Conservation (phyloP, 202 grass and related monocot genomes). For the Brachypodium distachyon region DNA sequence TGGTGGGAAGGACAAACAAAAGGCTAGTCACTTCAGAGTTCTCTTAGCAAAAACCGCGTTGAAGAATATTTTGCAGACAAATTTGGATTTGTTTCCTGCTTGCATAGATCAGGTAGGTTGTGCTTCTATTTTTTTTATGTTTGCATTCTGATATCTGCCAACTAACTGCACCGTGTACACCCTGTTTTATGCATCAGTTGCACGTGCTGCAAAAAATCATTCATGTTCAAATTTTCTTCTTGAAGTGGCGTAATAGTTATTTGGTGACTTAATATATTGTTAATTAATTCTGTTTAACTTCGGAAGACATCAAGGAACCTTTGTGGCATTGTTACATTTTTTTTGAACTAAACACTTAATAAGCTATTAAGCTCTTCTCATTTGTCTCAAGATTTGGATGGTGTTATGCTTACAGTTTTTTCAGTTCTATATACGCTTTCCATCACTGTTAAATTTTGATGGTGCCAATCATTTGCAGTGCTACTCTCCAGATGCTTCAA, state of each 20-base stretch:
- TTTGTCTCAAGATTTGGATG: not conserved
- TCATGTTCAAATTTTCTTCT: constrained; percentile 14
- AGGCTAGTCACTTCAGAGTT: constrained; percentile 65
- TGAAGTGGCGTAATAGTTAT: not conserved
- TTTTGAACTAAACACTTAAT: constrained; percentile 2
- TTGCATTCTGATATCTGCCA: not conserved
- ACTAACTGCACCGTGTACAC: not conserved
- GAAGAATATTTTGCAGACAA: constrained; percentile 92
- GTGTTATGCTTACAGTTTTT: not conserved
- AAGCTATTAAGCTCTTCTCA: not conserved
- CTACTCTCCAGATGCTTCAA: constrained; percentile 75
- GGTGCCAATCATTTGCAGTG: constrained; percentile 53
- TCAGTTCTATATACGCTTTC: not conserved
- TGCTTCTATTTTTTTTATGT: constrained; percentile 11
- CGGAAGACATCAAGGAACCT: not conserved
- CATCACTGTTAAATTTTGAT: constrained; percentile 19
- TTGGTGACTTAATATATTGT: not conserved
- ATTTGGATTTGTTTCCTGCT: constrained; percentile 91
- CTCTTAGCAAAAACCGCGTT: constrained; percentile 89
- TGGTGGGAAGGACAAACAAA: constrained; percentile 73
- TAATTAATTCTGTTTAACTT: constrained; percentile 1
- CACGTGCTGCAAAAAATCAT: not conserved
- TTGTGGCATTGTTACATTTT: not conserved
- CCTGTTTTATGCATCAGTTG: constrained; percentile 6
- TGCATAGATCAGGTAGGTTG: constrained; percentile 84